Evolutionary conservation across 306 rosid species (phyloP).

Genomic region (Medicago ruthenica): DNA sequence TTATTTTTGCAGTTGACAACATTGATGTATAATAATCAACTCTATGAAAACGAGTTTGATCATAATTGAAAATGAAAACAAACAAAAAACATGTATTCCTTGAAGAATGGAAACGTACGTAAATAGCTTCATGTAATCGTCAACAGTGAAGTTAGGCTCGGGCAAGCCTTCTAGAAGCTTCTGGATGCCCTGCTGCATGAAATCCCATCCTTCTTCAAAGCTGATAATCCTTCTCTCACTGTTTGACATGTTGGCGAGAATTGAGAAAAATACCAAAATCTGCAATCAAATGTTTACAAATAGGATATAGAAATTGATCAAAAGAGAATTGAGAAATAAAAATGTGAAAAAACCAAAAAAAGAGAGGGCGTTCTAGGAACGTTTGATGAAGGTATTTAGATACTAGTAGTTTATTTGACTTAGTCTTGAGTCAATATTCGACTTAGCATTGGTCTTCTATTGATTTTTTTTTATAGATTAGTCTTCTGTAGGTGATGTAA

Average conservation of each 20-base stretch:
- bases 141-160: not conserved
- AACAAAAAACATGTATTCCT: too few species aligned
- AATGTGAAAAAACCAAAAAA: too few species aligned
- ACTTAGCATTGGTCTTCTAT: too few species aligned
- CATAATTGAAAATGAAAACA: too few species aligned
- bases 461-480: too few species aligned
- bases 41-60: too few species aligned
- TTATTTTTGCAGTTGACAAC: too few species aligned
- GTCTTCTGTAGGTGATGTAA: slow-evolving; percentile 36
- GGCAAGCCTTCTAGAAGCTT: not conserved
- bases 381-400: too few species aligned
- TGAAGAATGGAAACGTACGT: not conserved
- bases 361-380: too few species aligned
- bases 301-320: not conserved
- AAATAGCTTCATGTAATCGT: not conserved
- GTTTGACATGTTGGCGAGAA: not conserved
- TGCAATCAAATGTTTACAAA: not conserved
- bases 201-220: not conserved
- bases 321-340: not conserved
- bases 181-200: not conserved
- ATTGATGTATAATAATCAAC: not conserved
- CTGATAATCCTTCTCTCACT: not conserved
- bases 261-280: not conserved
- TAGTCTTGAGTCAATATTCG: too few species aligned
- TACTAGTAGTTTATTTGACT: too few species aligned